Evolutionary conservation across 2,329 filamentous ascomycete species (phyloP), one percentile per base, ranked within the genome.

Genomic region (Apiospora marii): DNA sequence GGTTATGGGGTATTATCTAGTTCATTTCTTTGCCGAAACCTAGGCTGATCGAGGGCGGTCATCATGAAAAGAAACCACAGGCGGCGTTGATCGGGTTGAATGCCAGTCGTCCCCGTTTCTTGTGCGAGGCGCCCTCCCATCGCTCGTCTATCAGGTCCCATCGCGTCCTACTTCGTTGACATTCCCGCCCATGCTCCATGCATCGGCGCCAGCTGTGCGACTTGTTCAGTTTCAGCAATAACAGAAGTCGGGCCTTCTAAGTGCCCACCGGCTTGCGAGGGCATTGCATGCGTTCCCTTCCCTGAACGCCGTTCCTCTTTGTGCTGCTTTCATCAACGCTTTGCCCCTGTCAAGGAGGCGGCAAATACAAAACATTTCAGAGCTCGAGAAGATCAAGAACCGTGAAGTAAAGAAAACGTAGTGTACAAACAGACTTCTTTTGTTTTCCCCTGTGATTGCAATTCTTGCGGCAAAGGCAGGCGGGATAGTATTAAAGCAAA

Each of bases 401-500:
- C 58, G 58, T 12, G 41, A 41, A n/a, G 10, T 13, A 34, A 41
- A 68, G 27, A 68, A 30, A 68, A 68, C 41, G 67, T 68, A 68
- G 13, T 68, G 67, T 68, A 68, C 67, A 68, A 34, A 67, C 41
- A 48, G 34, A 41, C 58, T 64, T 64, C n/a, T 19, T 68, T 68
- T 48, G 67, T 68, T 68, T 68, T 46, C 24, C 67, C 67, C 44
- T 12, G 41, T 48, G n/a, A 1, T 22, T 68, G 58, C 19, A 30
- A 64, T 64, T 64, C 58, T 64, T 64, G 58, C 58, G 41, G 34
- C 34, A 41, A 41, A 64, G 58, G 58, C 58, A 64, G 13, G 34
- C 58, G 41, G 58, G 58, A 64, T 41, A 34, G 44, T 68, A 13
- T 34, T 5, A 68, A 68, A 44, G 41, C 67, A 68, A 70, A 74